Evolutionary conservation across 345 rosid species (phyloP).

Genomic region (Lepidium didymum): DNA sequence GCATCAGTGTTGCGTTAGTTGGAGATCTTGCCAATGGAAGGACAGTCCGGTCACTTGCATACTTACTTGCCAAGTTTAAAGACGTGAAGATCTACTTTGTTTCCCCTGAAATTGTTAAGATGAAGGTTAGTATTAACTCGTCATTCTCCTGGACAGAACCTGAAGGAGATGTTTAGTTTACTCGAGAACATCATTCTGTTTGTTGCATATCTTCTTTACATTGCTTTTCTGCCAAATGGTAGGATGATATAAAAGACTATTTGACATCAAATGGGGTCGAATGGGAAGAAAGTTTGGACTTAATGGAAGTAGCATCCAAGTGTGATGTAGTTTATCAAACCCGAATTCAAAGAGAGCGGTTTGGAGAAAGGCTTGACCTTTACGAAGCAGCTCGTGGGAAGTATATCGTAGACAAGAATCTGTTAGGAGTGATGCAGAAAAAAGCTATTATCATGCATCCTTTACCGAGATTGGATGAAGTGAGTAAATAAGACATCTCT

Average conservation of each 20-base stretch:
- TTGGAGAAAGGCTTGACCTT: conserved; percentile 80
- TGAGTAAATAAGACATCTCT: neutral
- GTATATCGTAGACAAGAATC: conserved; percentile 62
- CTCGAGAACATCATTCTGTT: neutral
- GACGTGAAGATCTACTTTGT: conserved; percentile 85
- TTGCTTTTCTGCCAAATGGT: neutral
- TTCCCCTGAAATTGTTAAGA: conserved; percentile 81
- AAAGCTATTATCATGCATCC: conserved; percentile 94
- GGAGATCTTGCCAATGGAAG: conserved; percentile 99
- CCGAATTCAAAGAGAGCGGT: conserved; percentile 83
- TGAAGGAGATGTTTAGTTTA: neutral
- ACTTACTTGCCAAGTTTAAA: conserved; percentile 79
- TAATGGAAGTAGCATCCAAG: conserved; percentile 78
- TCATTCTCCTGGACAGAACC: neutral
- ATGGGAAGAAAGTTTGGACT: conserved; percentile 85
- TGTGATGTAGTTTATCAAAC: conserved; percentile 92
- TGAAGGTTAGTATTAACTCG: conserved; percentile 55
- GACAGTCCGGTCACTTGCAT: conserved; percentile 90
- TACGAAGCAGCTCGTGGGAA: conserved; percentile 91
- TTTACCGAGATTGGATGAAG: conserved; percentile 95
- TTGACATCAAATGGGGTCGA: conserved; percentile 57
- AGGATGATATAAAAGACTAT: conserved; percentile 95
- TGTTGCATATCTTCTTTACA: neutral
- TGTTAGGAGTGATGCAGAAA: conserved; percentile 67
- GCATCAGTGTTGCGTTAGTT: conserved; percentile 80